Conservation (phyloP, 2,329 filamentous ascomycete species). For the Aspergillus latus region DNA sequence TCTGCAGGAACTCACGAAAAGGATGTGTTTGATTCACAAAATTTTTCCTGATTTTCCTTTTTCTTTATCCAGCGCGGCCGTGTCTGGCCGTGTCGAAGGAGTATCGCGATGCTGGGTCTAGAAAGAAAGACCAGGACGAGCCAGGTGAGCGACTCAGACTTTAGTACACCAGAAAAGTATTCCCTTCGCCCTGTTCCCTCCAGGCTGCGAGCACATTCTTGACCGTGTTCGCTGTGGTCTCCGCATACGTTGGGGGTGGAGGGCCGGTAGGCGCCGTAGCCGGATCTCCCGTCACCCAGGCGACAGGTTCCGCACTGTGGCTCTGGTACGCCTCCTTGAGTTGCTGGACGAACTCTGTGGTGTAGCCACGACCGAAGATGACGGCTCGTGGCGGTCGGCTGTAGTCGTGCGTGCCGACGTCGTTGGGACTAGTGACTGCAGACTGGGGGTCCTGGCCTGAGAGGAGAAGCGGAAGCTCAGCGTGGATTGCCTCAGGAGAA, state of each 20-base stretch:
- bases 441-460: constrained; percentile 17
- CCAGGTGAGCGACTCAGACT: too few relatives aligned
- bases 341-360: constrained; percentile 14
- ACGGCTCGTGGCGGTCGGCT: constrained; percentile 24
- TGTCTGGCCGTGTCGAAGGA: too few relatives aligned
- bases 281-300: constrained; percentile 18
- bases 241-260: neutral
- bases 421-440: constrained; percentile 20
- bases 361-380: constrained; percentile 30
- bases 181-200: neutral
- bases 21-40: too few relatives aligned
- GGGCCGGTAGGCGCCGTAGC: constrained; percentile 12
- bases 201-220: neutral
- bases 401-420: constrained; percentile 30
- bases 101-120: too few relatives aligned
- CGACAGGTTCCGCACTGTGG: constrained; percentile 12
- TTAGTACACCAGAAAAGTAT: neutral
- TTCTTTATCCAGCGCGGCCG: too few relatives aligned
- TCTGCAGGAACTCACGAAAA: too few relatives aligned
- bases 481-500: constrained; percentile 16
- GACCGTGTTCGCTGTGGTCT: neutral
- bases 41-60: too few relatives aligned
- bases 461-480: constrained; percentile 26
- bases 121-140: too few relatives aligned
- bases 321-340: constrained; percentile 10